phyloP scores from a whole-genome alignment of 768 basidiomycete species.

The Lactifluus volemus region DNA sequence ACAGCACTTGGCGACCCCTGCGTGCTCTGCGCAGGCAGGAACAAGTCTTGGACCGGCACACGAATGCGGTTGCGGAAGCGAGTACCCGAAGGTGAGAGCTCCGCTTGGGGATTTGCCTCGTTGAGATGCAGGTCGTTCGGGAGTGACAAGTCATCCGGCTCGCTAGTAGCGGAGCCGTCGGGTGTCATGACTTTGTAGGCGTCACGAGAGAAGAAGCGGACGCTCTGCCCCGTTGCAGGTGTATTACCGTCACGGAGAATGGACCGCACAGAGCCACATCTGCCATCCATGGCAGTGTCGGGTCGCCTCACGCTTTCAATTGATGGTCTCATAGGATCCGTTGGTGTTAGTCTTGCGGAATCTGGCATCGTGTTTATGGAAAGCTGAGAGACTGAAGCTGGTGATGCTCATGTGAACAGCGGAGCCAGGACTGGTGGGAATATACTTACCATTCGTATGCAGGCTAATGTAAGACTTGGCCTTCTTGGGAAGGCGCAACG shows the following conservation, averaged over 20 bases:
- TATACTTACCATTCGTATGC: slow-evolving; percentile 10
- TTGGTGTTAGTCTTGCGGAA: slow-evolving; percentile 21
- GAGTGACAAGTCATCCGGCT: slow-evolving; percentile 26
- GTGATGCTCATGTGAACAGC: not conserved
- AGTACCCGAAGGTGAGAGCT: slow-evolving; percentile 14
- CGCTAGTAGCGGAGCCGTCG: slow-evolving; percentile 44
- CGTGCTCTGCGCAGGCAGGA: slow-evolving; percentile 10
- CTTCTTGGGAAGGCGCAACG: slow-evolving; percentile 18
- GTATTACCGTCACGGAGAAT: slow-evolving; percentile 65
- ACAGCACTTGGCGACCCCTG: slow-evolving; percentile 11
- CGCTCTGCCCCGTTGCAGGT: slow-evolving; percentile 70
- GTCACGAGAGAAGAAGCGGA: slow-evolving; percentile 68
- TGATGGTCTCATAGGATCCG: slow-evolving; percentile 24
- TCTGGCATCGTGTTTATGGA: slow-evolving; percentile 25
- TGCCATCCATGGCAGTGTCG: slow-evolving; percentile 28
- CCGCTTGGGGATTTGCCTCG: slow-evolving; percentile 24
- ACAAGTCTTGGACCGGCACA: slow-evolving; percentile 15
- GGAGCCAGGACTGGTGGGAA: not conserved
- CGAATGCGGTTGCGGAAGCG: slow-evolving; percentile 11
- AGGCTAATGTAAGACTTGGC: slow-evolving; percentile 18
- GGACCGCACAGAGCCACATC: slow-evolving; percentile 52
- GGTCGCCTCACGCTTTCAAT: slow-evolving; percentile 20
- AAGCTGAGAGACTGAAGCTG: slow-evolving; percentile 8
- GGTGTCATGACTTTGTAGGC: slow-evolving; percentile 58
- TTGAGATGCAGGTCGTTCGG: slow-evolving; percentile 23